A percentile compares a stretch with the other conserved stretches of the same genome.
Conservation (phyloP, 371 early-diverging fungal genomes). For the Zopfochytrium polystomum region DNA sequence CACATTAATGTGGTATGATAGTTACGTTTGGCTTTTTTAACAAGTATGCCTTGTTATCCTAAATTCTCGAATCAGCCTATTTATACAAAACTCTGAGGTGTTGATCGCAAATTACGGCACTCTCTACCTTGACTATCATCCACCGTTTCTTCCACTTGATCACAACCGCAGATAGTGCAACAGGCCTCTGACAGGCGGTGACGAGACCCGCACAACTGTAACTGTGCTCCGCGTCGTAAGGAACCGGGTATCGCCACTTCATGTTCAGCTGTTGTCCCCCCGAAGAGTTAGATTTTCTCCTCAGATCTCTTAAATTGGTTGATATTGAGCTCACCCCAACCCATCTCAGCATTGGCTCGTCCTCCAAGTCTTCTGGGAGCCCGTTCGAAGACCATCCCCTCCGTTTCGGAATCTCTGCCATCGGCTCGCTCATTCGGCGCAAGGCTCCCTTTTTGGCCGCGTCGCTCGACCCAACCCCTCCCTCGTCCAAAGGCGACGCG, state of each 20-base stretch:
- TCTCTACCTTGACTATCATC: constrained; percentile 8
- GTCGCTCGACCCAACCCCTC: background rate
- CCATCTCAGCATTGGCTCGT: constrained; percentile 8
- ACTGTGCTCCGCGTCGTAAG: constrained; percentile 1
- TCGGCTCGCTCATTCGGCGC: background rate
- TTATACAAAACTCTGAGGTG: background rate
- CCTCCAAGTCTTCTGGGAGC: constrained; percentile 15
- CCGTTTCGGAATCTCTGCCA: constrained; percentile 5
- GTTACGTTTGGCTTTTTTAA: constrained; percentile 15
- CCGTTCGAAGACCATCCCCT: constrained; percentile 22
- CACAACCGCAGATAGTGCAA: background rate
- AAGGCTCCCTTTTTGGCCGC: background rate
- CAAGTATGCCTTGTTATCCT: constrained; percentile 24
- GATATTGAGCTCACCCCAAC: constrained; percentile 13
- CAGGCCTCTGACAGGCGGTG: constrained; percentile 6
- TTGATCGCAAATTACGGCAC: background rate
- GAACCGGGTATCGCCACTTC: constrained; percentile 22
- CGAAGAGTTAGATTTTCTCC: background rate
- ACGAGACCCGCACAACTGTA: constrained; percentile 12
- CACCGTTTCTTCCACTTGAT: constrained; percentile 19
- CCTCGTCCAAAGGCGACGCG: background rate
- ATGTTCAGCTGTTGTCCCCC: constrained; percentile 15
- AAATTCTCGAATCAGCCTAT: background rate
- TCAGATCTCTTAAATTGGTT: background rate
- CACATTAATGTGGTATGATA: background rate